Evolutionary conservation across 768 basidiomycete genomes (phyloP), one percentile per base, ranked within the genome.

Genomic region (Suillus hirtellus): DNA sequence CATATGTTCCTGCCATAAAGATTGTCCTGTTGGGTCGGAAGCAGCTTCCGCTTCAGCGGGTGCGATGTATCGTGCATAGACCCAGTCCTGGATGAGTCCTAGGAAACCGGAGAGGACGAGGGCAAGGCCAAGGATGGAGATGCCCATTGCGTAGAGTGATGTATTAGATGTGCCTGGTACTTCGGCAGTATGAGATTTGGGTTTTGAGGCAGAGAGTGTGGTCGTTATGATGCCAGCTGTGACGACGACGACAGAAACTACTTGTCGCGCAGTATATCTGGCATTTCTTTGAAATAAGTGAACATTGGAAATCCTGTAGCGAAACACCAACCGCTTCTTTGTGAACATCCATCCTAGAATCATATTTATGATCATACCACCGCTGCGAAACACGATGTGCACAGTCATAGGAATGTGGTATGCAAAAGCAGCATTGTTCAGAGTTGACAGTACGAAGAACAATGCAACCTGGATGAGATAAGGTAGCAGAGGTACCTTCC

Each of bases 361-460:
- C 86, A 98, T 89, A 68, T 89, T 94, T 35, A 95, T 80, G 38
- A 93, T 84, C 61, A 96, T 78, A 0, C 95, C 95, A 0, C 92
- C 95, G 67, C 92, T 93, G 47, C 95, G 84, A 71, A 96, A 96
- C 64, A 98, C 90, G 73, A 98, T 96, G 76, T 98, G 95, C 1
- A 98, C 89, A 0, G 92, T 78, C 86, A 97, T 94, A 24, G 96
- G 95, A 64, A 97, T 89, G 46, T 82, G 76, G 72, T 89, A 95
- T 7, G 83, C 90, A 71, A 98, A 96, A 1, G 93, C 95, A n/a
- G 84, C 86, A 77, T 96, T 97, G 74, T 97, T 98, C 67, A 98
- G 79, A 64, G 91, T 72, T 7, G 92, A 95, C 59, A 94, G 81
- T 4, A 82, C 73, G 64, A 91, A 89, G 76, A 96, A 96, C 42